These are phyloP conservation scores for Fusarium sp. DNA, from an alignment of 2,329 filamentous ascomycete genomes.

Conservation along the genomic window DNA sequence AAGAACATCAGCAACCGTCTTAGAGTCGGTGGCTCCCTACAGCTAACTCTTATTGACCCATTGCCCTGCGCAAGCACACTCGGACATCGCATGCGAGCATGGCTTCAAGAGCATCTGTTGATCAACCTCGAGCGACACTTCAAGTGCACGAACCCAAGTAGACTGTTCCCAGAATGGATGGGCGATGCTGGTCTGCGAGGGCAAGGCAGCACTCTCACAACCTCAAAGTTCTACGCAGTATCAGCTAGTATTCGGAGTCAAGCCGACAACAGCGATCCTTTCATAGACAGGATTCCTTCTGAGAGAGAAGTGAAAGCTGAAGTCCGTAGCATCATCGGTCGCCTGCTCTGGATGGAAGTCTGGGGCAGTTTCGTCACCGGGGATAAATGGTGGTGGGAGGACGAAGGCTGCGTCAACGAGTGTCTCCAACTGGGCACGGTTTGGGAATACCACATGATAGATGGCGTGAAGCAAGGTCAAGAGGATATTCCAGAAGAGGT, in stretches of 20 bases:
- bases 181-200: conserved; percentile 63
- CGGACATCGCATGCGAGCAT: conserved; percentile 66
- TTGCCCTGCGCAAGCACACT: conserved; percentile 65
- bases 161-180: conserved; percentile 69
- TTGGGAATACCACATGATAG: conserved; percentile 69
- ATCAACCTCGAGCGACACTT: conserved; percentile 68
- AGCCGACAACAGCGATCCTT: conserved; percentile 38
- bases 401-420: conserved; percentile 63
- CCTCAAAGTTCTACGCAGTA: conserved; percentile 61
- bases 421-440: conserved; percentile 64
- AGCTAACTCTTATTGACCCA: conserved; percentile 72
- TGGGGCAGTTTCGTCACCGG: conserved; percentile 66
- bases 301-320: conserved; percentile 55
- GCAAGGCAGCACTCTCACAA: conserved; percentile 59
- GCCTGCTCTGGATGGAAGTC: conserved; percentile 69
- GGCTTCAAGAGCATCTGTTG: conserved; percentile 71
- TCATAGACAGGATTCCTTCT: conserved; percentile 27
- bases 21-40: conserved; percentile 63
- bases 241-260: conserved; percentile 44
- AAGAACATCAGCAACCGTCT: conserved; percentile 67
- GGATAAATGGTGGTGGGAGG: conserved; percentile 71
- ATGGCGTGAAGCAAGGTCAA: conserved; percentile 61
- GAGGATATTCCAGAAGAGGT: conserved; percentile 1
- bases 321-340: conserved; percentile 63
- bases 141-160: conserved; percentile 68